A percentile compares a stretch with the other conserved stretches of the same genome.
phyloP scores from a whole-genome alignment of 2,329 filamentous ascomycete genomes.

The Dactylonectria macrodidyma region DNA sequence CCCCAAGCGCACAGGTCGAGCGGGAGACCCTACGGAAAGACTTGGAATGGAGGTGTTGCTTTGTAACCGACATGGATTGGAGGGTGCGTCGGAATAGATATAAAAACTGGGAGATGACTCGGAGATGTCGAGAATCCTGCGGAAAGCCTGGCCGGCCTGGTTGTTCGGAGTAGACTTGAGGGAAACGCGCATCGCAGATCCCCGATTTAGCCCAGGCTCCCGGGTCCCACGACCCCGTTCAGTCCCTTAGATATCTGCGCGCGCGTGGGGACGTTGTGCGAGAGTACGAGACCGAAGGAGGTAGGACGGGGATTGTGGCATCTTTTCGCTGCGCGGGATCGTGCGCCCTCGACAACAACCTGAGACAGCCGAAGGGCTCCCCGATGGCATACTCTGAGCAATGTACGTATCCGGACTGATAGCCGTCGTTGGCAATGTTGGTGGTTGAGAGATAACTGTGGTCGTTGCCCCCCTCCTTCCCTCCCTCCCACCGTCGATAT shows the following conservation, averaged over 20 bases:
- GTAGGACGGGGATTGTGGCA: conserved; percentile 29
- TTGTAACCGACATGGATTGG: conserved; percentile 14
- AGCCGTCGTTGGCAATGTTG: conserved; percentile 30
- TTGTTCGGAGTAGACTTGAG: conserved; percentile 15
- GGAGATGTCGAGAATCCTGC: conserved; percentile 8
- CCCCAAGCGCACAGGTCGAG: conserved; percentile 23
- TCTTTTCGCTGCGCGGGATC: conserved; percentile 40
- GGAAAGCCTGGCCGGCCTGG: conserved; percentile 10
- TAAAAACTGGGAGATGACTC: conserved; percentile 13
- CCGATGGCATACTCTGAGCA: conserved; percentile 42
- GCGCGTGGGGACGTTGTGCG: conserved; percentile 42
- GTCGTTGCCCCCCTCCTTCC: conserved; percentile 8
- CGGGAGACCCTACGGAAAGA: conserved; percentile 21
- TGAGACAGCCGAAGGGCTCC: conserved; percentile 42
- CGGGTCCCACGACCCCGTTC: conserved; percentile 22
- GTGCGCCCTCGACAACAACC: conserved; percentile 41
- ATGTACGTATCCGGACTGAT: conserved; percentile 45
- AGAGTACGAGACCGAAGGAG: conserved; percentile 34
- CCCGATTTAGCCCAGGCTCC: conserved; percentile 32
- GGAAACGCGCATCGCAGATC: conserved; percentile 37
- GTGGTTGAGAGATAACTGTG: conserved; percentile 37
- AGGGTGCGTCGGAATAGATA: conserved; percentile 22
- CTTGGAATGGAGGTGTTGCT: conserved; percentile 16
- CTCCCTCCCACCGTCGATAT: not conserved
- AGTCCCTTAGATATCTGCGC: conserved; percentile 25